Base-by-base conservation (phyloP, 2,329 filamentous ascomycete genomes). In the Phialemoniopsis sp. region DNA sequence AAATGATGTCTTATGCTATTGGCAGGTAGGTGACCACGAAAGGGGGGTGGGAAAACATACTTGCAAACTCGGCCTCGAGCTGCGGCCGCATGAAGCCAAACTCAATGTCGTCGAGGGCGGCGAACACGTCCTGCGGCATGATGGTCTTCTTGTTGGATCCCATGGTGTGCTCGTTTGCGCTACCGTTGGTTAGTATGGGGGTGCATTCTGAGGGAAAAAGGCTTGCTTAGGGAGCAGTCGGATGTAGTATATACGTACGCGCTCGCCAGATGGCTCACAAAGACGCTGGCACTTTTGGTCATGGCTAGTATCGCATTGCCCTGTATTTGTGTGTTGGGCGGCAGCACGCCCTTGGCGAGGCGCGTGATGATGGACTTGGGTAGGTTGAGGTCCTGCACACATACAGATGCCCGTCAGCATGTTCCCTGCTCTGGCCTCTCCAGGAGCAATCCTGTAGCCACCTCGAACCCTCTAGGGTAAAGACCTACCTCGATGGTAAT, bases 341-440 rank as follows among this genome's bases (percentile, higher is more conserved):
- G 87, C 5, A 93, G 68, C 6, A 88, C 85, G 31, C 85, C 84
- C 65, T 91, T 91, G 31, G 86, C 85, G 28, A 93, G 72, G 39
- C 87, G 75, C 38, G 85, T 85, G 48, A 91, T 82, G 63, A 91
- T 89, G 7, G 85, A 89, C 56, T 87, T 89, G 26, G 87, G 87
- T 13, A 93, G 72, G 45, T 73, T 82, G 41, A 90, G 76, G 56
- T 91, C 87, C 82, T 87, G 39, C 34, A 38, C 16, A 13, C 8
- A 32, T n/a, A n/a, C n/a, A n/a, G n/a, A n/a, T n/a, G n/a, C n/a
- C n/a, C n/a, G n/a, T n/a, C n/a, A n/a, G n/a, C n/a, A n/a, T n/a
- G n/a, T n/a, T n/a, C n/a, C n/a, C n/a, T n/a, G n/a, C n/a, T n/a
- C n/a, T n/a, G n/a, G n/a, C n/a, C n/a, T n/a, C n/a, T n/a, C n/a